Conservation (phyloP, 345 rosid species). For the Aquilaria sinensis region DNA sequence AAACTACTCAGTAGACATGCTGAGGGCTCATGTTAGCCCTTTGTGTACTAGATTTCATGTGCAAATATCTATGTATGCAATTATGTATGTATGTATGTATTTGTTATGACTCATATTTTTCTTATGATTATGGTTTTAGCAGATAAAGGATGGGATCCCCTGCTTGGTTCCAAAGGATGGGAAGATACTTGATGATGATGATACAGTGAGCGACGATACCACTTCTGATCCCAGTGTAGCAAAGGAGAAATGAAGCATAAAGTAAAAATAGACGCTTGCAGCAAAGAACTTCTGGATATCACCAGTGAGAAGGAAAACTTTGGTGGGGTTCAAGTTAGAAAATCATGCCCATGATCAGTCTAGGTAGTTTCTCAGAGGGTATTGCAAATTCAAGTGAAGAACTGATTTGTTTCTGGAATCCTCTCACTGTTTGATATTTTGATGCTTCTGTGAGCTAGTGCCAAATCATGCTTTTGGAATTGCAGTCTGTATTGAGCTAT, state of each 20-base stretch:
- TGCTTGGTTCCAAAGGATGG: conserved; percentile 75
- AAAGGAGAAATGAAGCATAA: conserved; percentile 2
- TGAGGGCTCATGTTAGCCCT: neutral
- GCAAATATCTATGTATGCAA: too few relatives aligned
- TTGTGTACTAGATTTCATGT: too few relatives aligned
- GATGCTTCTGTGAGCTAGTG: too few relatives aligned
- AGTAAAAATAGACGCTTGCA: neutral
- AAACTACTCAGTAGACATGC: neutral
- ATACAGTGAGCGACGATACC: conserved; percentile 10
- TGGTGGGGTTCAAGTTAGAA: neutral
- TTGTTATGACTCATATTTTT: neutral
- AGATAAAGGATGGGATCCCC: conserved; percentile 82
- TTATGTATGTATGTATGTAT: neutral
- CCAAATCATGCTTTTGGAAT: too few relatives aligned
- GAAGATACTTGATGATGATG: conserved; percentile 44
- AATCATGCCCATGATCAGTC: too few relatives aligned
- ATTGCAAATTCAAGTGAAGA: neutral
- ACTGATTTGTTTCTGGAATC: neutral
- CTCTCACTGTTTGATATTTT: too few relatives aligned
- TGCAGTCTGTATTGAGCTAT: too few relatives aligned
- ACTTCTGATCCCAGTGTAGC: conserved; percentile 14
- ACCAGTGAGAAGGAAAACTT: neutral
- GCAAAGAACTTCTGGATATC: too few relatives aligned
- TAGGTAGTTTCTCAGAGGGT: neutral
- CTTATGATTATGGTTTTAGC: neutral